These are phyloP conservation scores for Aspergillus taichungensis DNA, from an alignment of 495 filamentous ascomycete species.

Conservation along the genomic window DNA sequence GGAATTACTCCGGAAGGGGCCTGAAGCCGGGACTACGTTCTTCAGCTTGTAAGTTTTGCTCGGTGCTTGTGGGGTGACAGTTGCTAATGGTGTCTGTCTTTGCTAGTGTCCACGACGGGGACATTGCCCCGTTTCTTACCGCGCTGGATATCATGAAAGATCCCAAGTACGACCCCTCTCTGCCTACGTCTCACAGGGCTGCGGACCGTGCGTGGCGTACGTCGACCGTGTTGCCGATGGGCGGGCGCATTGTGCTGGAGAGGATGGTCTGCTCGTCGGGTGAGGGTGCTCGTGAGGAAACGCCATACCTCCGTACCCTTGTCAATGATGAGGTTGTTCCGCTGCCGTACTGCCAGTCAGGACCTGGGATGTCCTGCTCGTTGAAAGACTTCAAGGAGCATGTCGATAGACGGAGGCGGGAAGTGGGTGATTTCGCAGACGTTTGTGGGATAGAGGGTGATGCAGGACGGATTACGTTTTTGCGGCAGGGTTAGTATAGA, in stretches of 20 bases:
- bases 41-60: constrained; percentile 60
- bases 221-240: constrained; percentile 50
- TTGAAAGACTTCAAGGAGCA: constrained; percentile 34
- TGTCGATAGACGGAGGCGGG: constrained; percentile 22
- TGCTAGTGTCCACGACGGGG: constrained; percentile 49
- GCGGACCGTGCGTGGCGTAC: constrained; percentile 42
- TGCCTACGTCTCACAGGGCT: constrained; percentile 37
- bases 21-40: constrained; percentile 40
- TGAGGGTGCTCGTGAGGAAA: constrained; percentile 4
- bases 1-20: constrained; percentile 39
- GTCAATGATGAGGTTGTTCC: constrained; percentile 50
- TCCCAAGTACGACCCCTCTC: constrained; percentile 21
- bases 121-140: constrained; percentile 48
- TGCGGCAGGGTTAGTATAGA: constrained; percentile 13
- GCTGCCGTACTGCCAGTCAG: constrained; percentile 40
- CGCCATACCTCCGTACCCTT: constrained; percentile 43
- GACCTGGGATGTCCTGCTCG: constrained; percentile 46
- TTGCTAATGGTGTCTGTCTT: not conserved
- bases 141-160: constrained; percentile 46
- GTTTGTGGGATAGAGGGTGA: constrained; percentile 24
- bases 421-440: constrained; percentile 24
- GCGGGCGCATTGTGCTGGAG: constrained; percentile 48
- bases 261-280: constrained; percentile 33
- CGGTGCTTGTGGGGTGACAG: too few species aligned
- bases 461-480: constrained; percentile 19